A percentile compares a stretch with the other conserved stretches of the same genome.
Conservation (phyloP, 2,329 filamentous ascomycete species). For the Ceratocystiopsis brevicomis region DNA sequence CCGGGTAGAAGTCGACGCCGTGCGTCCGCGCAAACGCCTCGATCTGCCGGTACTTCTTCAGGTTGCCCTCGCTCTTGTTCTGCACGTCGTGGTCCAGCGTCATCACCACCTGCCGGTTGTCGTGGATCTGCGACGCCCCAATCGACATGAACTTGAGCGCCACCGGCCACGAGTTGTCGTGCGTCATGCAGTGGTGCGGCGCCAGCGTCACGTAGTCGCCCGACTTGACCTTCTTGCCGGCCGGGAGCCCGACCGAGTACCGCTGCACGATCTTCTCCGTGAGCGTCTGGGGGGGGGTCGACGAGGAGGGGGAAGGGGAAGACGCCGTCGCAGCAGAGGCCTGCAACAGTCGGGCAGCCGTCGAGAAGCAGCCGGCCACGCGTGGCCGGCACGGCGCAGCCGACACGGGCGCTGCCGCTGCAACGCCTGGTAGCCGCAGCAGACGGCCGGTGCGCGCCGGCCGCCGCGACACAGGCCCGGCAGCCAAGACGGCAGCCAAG, state of each 20-base stretch:
- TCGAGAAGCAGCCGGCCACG: too few relatives aligned
- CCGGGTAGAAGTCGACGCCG: conserved; percentile 54
- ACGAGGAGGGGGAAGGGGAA: conserved; percentile 8
- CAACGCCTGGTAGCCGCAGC: too few relatives aligned
- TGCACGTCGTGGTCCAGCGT: conserved; percentile 80
- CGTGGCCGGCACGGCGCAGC: too few relatives aligned
- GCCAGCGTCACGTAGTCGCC: conserved; percentile 71
- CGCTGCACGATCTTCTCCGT: conserved; percentile 86
- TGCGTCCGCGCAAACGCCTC: conserved; percentile 65
- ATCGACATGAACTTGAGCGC: conserved; percentile 66
- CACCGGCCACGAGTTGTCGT: conserved; percentile 34
- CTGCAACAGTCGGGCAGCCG: too few relatives aligned
- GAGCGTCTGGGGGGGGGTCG: conserved; percentile 60
- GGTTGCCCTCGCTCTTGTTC: conserved; percentile 57
- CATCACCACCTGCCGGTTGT: conserved; percentile 60
- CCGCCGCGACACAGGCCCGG: too few relatives aligned
- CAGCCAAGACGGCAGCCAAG: too few relatives aligned
- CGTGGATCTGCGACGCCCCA: conserved; percentile 53
- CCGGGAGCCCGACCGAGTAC: conserved; percentile 55
- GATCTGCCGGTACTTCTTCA: conserved; percentile 69
- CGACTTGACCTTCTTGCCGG: conserved; percentile 54
- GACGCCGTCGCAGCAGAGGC: background rate
- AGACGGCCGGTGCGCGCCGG: too few relatives aligned
- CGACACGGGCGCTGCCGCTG: too few relatives aligned
- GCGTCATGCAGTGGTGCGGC: conserved; percentile 63